phyloP scores from a whole-genome alignment of 306 rosid species.

The Acacia confusa region DNA sequence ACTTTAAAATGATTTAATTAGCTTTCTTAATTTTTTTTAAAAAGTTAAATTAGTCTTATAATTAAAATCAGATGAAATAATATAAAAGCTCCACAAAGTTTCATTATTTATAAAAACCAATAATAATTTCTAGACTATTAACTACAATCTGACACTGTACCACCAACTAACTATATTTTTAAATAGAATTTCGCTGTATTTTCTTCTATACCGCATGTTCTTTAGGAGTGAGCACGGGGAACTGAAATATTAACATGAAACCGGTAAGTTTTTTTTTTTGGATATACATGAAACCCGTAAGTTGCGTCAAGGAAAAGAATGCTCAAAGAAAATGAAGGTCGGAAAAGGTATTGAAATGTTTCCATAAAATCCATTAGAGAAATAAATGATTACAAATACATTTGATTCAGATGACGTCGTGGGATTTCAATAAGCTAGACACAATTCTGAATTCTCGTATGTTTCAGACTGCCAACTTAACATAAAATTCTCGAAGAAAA shows the following conservation, averaged over 20 bases:
- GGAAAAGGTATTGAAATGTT: neutral
- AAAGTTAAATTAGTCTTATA: too few relatives aligned
- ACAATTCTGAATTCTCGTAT: constrained; percentile 34
- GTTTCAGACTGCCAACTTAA: constrained; percentile 40
- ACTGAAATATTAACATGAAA: neutral
- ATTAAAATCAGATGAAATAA: too few relatives aligned
- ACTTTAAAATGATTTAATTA: too few relatives aligned
- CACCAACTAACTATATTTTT: neutral
- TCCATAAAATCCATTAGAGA: neutral
- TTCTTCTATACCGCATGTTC: neutral
- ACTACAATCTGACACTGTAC: too few relatives aligned
- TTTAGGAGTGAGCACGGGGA: neutral
- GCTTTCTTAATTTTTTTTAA: too few relatives aligned
- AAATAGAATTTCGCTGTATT: neutral
- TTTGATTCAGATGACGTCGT: neutral
- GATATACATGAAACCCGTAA: neutral
- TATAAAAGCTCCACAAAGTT: too few relatives aligned
- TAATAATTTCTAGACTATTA: neutral
- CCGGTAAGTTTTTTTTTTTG: too few relatives aligned
- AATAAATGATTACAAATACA: neutral
- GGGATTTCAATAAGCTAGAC: constrained; percentile 22
- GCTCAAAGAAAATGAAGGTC: neutral
- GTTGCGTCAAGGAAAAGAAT: neutral
- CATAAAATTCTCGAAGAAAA: constrained; percentile 27
- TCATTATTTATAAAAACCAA: too few relatives aligned